phyloP scores from a whole-genome alignment of 2,329 filamentous ascomycete species.

The Leptographium galeiforme region DNA sequence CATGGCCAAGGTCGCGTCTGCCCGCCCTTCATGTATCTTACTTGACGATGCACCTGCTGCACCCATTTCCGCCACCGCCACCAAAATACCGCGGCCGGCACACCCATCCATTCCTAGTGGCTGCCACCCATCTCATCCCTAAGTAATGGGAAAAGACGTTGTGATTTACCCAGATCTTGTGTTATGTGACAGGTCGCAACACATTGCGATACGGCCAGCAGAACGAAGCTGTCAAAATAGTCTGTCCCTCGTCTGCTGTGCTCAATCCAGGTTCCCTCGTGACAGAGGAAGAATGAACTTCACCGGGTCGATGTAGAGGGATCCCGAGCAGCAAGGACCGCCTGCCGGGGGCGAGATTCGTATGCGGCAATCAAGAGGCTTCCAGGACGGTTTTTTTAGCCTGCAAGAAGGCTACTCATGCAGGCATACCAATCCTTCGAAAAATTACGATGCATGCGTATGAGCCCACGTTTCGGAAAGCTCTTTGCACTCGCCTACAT shows the following conservation, averaged over 20 bases:
- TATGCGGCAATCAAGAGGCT: too few species aligned
- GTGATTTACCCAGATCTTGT: slow-evolving; percentile 31
- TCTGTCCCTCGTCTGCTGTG: background rate
- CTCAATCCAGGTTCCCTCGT: background rate
- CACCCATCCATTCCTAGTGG: background rate
- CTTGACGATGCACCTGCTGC: too few species aligned
- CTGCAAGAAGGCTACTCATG: too few species aligned
- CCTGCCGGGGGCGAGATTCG: too few species aligned
- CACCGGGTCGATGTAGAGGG: background rate
- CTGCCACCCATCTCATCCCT: slow-evolving; percentile 2
- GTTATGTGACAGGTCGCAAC: slow-evolving; percentile 32
- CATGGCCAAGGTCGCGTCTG: too few species aligned
- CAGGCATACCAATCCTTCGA: too few species aligned
- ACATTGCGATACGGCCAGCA: background rate
- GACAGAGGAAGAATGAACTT: background rate
- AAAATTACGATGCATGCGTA: background rate
- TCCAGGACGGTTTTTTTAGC: too few species aligned
- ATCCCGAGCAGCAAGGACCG: too few species aligned
- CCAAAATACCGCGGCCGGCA: background rate
- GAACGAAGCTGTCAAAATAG: slow-evolving; percentile 5
- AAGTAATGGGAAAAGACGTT: background rate
- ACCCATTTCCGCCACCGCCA: background rate
- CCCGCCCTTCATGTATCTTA: too few species aligned
- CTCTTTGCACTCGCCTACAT: background rate
- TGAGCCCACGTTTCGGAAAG: background rate